Conservation (phyloP, 2,329 filamentous ascomycete genomes). For the Anisogramma anomala region DNA sequence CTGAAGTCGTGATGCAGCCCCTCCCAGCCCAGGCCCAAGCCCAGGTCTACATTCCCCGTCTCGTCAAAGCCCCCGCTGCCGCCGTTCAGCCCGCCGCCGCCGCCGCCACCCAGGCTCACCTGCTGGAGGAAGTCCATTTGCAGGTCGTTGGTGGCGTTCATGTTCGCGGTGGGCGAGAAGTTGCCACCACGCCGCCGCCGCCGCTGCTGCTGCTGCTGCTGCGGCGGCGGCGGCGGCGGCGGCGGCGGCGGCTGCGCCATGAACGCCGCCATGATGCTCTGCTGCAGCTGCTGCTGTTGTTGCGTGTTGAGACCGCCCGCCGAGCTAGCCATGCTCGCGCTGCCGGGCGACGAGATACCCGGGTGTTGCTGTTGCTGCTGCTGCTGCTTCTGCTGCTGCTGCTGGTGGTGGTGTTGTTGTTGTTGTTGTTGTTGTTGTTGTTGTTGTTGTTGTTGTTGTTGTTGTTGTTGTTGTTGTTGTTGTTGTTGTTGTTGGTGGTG, state of each 20-base stretch:
- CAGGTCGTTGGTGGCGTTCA: constrained; percentile 33
- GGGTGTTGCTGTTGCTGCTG: no score
- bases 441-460: no score
- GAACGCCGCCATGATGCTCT: constrained; percentile 5
- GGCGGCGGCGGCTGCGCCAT: constrained; percentile 5
- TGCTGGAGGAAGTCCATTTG: constrained; percentile 42
- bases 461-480: no score
- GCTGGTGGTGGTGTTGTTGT: no score
- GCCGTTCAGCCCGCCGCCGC: constrained; percentile 17
- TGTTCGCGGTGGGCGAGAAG: constrained; percentile 16
- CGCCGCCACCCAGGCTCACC: constrained; percentile 24
- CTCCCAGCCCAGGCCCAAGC: constrained; percentile 55
- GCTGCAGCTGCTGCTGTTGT: no score
- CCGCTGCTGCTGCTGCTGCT: constrained; percentile 26
- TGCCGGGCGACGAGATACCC: constrained; percentile 19
- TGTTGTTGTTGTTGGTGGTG: not conserved
- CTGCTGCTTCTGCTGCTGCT: no score
- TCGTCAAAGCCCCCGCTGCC: constrained; percentile 9
- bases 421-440: no score
- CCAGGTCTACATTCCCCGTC: constrained; percentile 35
- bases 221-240: constrained; percentile 19
- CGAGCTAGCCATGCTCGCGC: constrained; percentile 15
- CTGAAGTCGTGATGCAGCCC: constrained; percentile 51
- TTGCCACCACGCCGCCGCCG: no score
- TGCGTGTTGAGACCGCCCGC: constrained; percentile 18